Base-by-base conservation (phyloP, 768 basidiomycete species). In the Pisolithus orientalis region DNA sequence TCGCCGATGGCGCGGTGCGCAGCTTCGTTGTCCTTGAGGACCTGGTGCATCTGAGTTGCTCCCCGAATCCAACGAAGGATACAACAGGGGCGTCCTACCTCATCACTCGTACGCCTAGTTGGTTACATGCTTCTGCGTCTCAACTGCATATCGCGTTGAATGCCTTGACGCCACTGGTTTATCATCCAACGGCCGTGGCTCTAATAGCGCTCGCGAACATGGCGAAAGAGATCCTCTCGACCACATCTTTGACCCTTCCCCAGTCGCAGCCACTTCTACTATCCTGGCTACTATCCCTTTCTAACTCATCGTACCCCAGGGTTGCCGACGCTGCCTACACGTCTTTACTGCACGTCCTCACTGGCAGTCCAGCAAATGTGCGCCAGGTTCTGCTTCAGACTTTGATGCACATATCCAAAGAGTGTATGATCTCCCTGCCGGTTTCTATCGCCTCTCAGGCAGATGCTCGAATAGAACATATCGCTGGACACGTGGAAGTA, bases 121-220 rank as follows among this genome's bases (percentile, higher is more conserved):
- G 94, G 90, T 76, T 96, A 42, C 78, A 76, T 21, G 92, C 80
- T 34, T 93, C 91, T 1, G 75, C 88, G 2, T 79, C 90, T 5
- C 93, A 96, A 61, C 70, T 98, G 10, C 81, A 87, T 44, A 85
- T 91, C 24, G 90, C 93, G 7, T 64, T 97, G 48, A 88, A 90
- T 57, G 73, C 85, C 0, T 71, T 97, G 17, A 79, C 85, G 1
- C 77, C 85, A 0, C 74, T 92, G 11, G 68, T 87, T 11, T 76
- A 79, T 2, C 92, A 95, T 62, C 82, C 85, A 11, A 88, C 80
- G 1, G 75, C 86, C 2, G 66, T 72, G 4, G 90, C 87, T 6
- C 78, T 87, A 13, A 56, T 68, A 21, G 81, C 81, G 0, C 70
- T 95, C 8, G 70, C 72, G 27, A 61, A 68, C 1, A 78, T 90